A percentile compares a stretch with the other conserved stretches of the same genome.
Conservation (phyloP, 495 filamentous ascomycete species). For the Recurvomyces mirabilis region DNA sequence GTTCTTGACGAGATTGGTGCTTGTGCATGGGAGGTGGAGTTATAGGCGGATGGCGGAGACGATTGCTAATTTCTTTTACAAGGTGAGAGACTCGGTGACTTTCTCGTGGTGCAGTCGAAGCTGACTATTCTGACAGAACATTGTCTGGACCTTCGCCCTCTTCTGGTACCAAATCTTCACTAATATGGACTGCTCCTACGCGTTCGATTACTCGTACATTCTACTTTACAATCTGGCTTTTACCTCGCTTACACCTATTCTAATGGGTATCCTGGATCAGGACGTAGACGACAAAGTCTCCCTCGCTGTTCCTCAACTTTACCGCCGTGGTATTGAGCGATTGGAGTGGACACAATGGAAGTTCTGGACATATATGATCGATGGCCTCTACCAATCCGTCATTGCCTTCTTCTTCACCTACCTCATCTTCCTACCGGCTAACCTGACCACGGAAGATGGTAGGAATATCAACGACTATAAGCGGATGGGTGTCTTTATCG, state of each 20-base stretch:
- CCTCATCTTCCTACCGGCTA: conserved; percentile 57
- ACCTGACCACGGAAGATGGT: conserved; percentile 56
- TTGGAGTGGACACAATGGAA: conserved; percentile 95
- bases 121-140: conserved; percentile 49
- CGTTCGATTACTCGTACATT: conserved; percentile 97
- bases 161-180: conserved; percentile 98
- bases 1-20: conserved; percentile 78
- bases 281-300: conserved; percentile 93
- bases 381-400: conserved; percentile 89
- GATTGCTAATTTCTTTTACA: conserved; percentile 99
- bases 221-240: conserved; percentile 93
- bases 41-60: conserved; percentile 88
- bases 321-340: conserved; percentile 89
- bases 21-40: conserved; percentile 95
- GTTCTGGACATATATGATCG: conserved; percentile 95
- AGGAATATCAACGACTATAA: conserved; percentile 60
- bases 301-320: conserved; percentile 86
- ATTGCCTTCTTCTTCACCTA: conserved; percentile 90
- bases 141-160: conserved; percentile 93
- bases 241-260: conserved; percentile 86
- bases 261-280: conserved; percentile 96
- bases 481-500: conserved; percentile 76
- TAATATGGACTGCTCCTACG: conserved; percentile 90
- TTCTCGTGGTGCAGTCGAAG: background rate
- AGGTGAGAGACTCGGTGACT: conserved; percentile 38